Conservation (phyloP, 148 eudicot species). For the Cornus suecica region DNA sequence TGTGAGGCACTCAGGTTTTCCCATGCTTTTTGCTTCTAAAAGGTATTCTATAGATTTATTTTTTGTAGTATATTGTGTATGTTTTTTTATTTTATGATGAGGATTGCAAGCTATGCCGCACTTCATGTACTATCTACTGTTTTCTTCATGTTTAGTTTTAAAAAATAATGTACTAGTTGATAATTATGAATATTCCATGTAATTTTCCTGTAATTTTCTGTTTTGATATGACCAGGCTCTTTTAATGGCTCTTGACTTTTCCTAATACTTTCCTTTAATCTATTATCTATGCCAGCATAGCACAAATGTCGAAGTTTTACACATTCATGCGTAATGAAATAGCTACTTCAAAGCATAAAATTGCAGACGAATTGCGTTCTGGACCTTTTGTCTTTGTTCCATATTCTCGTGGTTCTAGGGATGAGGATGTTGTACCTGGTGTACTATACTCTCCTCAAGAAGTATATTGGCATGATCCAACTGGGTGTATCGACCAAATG, state of each 20-base stretch:
- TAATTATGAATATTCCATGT: not conserved
- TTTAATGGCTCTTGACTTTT: conserved; percentile 13
- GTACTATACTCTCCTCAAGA: conserved; percentile 55
- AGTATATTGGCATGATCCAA: conserved; percentile 81
- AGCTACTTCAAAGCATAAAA: conserved; percentile 49
- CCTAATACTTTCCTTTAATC: too few species aligned
- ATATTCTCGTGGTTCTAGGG: conserved; percentile 25
- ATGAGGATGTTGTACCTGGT: conserved; percentile 70
- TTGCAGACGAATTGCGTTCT: conserved; percentile 42
- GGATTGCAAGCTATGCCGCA: not conserved
- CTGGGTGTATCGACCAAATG: conserved; percentile 49
- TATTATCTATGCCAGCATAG: conserved; percentile 41
- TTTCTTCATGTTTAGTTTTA: not conserved
- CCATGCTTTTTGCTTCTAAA: not conserved
- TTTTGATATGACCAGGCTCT: conserved; percentile 13
- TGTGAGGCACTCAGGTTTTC: not conserved
- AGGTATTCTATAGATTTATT: not conserved
- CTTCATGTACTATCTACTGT: not conserved
- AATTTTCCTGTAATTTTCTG: not conserved
- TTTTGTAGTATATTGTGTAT: not conserved
- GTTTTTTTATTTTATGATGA: too few species aligned
- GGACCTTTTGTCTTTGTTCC: conserved; percentile 87
- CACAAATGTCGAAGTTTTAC: conserved; percentile 86
- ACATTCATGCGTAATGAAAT: conserved; percentile 64
- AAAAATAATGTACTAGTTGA: too few species aligned